Conservation (phyloP, 768 basidiomycete species). For the Stropharia rugosoannulata region DNA sequence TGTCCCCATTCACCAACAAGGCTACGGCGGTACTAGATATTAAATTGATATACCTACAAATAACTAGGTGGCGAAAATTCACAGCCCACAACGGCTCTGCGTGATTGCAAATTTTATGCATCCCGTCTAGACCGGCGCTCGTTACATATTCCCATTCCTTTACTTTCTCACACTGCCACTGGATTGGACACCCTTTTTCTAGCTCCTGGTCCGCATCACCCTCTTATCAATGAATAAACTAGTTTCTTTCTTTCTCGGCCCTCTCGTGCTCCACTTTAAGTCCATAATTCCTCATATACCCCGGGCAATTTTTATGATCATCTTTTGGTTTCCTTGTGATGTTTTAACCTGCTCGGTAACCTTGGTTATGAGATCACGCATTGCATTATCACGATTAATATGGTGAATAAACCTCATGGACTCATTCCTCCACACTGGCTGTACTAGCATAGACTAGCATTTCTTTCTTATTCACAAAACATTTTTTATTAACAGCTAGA, state of each 20-base stretch:
- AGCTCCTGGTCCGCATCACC: neutral
- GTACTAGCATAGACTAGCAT: neutral
- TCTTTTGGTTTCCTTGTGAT: neutral
- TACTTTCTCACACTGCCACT: slow-evolving; percentile 26
- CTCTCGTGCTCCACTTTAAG: slow-evolving; percentile 1
- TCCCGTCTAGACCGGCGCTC: slow-evolving; percentile 14
- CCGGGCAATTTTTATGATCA: slow-evolving; percentile 12
- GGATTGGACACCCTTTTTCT: slow-evolving; percentile 22
- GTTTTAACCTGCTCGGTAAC: neutral
- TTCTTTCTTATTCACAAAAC: neutral
- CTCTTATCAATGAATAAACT: slow-evolving; percentile 15
- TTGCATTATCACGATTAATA: neutral
- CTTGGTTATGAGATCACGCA: neutral
- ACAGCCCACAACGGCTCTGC: slow-evolving; percentile 8
- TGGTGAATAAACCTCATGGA: neutral
- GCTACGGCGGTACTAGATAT: slow-evolving; percentile 21
- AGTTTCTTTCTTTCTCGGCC: neutral
- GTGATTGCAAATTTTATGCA: slow-evolving; percentile 3
- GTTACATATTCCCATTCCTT: slow-evolving; percentile 16
- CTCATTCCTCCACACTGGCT: neutral
- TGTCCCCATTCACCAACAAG: slow-evolving; percentile 64
- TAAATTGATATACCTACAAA: slow-evolving; percentile 7
- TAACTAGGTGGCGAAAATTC: neutral
- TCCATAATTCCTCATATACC: slow-evolving; percentile 11
- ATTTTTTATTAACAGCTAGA: neutral